These are phyloP conservation scores for Arabidopsis suecica DNA, from an alignment of 345 rosid genomes.

Conservation along the genomic window DNA sequence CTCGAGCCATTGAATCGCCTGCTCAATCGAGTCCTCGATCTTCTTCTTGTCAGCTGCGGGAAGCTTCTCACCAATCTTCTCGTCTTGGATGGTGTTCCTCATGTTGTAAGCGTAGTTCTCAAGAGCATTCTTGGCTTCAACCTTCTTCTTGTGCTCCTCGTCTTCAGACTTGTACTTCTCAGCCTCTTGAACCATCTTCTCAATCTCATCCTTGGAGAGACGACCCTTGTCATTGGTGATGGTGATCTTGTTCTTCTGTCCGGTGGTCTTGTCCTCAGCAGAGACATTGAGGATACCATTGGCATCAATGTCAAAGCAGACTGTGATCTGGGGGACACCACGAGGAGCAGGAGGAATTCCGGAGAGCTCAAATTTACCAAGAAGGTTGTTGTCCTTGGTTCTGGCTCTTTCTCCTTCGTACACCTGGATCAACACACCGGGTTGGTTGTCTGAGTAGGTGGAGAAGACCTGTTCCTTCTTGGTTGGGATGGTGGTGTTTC, in stretches of 20 bases:
- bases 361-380: conserved; percentile 79
- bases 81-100: conserved; percentile 76
- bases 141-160: conserved; percentile 82
- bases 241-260: conserved; percentile 83
- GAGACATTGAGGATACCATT: conserved; percentile 82
- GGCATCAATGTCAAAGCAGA: conserved; percentile 81
- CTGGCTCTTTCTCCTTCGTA: conserved; percentile 84
- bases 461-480: conserved; percentile 82
- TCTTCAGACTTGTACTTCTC: conserved; percentile 83
- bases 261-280: conserved; percentile 81
- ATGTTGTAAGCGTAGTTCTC: conserved; percentile 79
- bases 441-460: conserved; percentile 78
- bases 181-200: conserved; percentile 83
- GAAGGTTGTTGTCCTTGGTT: conserved; percentile 78
- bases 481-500: conserved; percentile 77
- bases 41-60: conserved; percentile 65
- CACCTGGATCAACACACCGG: conserved; percentile 82
- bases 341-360: conserved; percentile 85
- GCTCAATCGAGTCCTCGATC: conserved; percentile 65
- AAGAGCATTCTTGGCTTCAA: conserved; percentile 72
- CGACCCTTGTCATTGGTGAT: conserved; percentile 84
- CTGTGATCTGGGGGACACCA: conserved; percentile 81
- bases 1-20: conserved; percentile 74
- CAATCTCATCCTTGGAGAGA: conserved; percentile 69
- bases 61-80: conserved; percentile 72